Evolutionary conservation across 257 asterid species (phyloP).

Genomic region (Buddleja alternifolia): DNA sequence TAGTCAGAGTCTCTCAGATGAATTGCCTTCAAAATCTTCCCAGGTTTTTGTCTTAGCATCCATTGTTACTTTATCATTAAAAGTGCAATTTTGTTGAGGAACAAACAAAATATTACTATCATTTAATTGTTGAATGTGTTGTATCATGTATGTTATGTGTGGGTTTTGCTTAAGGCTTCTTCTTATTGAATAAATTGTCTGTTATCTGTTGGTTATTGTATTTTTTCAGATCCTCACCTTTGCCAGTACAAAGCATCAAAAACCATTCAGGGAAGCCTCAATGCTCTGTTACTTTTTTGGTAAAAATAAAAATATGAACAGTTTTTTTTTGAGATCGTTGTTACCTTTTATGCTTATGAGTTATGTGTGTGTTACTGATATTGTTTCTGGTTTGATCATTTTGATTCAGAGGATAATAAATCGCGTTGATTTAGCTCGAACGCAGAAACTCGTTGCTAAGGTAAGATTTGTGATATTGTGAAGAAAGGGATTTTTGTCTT

Average conservation of each 20-base stretch:
- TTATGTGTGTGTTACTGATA: neutral
- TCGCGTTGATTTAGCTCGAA: conserved; percentile 30
- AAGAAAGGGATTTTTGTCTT: neutral
- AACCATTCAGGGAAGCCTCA: conserved; percentile 39
- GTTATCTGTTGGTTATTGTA: conserved; percentile 22
- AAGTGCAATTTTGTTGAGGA: too few relatives aligned
- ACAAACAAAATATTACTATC: too few relatives aligned
- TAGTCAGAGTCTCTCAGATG: too few relatives aligned
- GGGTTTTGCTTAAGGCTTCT: too few relatives aligned
- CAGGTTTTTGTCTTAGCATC: conserved; percentile 60
- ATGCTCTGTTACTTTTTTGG: conserved; percentile 46
- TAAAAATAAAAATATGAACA: conserved; percentile 26
- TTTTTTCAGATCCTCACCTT: conserved; percentile 59
- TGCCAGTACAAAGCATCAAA: conserved; percentile 59
- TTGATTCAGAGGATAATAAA: conserved; percentile 45
- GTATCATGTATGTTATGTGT: too few relatives aligned
- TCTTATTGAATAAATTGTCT: conserved; percentile 20
- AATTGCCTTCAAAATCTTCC: conserved; percentile 78
- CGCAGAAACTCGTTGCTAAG: conserved; percentile 33
- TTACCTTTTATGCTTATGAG: conserved; percentile 18
- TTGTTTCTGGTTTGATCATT: conserved; percentile 3
- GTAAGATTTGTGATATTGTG: conserved; percentile 33
- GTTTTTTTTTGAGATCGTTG: neutral
- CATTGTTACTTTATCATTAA: too few relatives aligned
- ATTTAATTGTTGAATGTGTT: too few relatives aligned